Base-by-base conservation (phyloP, 2,329 filamentous ascomycete species). In the Aspergillus candidus region DNA sequence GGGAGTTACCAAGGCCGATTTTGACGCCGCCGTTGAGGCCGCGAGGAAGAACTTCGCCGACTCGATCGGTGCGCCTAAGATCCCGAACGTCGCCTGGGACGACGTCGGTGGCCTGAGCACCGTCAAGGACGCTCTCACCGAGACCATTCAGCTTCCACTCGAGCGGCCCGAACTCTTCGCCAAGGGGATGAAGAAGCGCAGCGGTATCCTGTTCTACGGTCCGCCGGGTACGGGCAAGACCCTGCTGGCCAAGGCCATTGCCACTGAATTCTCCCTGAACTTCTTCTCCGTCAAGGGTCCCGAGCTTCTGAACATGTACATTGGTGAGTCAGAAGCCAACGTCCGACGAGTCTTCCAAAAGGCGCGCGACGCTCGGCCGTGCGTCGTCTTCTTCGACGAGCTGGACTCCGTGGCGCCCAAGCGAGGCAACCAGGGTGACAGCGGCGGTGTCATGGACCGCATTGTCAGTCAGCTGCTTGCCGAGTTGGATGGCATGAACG, bases 161-260 rank as follows among this genome's bases (percentile, higher is more conserved):
- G 88, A 94, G 50, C 78, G 90, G 8, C 91, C 91, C 1, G 93
- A 97, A 65, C 77, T 97, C 1, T 97, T 97, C 59, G 90, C 90
- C 29, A 94, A 91, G 72, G 93, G 91, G 39, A 93, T 97, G 85
- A 96, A 96, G 77, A 97, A 97, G 72, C 83, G 91, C 34, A 94
- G 91, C 64, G 93, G 93, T 86, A 93, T 98, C 50, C 78, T 98
- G 56, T 98, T 98, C 77, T 98, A 96, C 63, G 94, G 93, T 50
- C 93, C 94, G 47, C 93, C 93, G 54, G 93, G 93, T 88, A 98
- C 93, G 60, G 93, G 93, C 88, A 98, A 98, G 79, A 98, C 93
- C 40, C 80, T 98, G 72, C 86, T 98, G 72, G 93, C 93, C 63
- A 98, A 98, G 79, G 93, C 93, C 60, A 94, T 98, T 59, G 93